Evolutionary conservation across 495 filamentous ascomycete species (phyloP), one percentile per base, ranked within the genome.

Genomic region (Aspergillus mulundensis): DNA sequence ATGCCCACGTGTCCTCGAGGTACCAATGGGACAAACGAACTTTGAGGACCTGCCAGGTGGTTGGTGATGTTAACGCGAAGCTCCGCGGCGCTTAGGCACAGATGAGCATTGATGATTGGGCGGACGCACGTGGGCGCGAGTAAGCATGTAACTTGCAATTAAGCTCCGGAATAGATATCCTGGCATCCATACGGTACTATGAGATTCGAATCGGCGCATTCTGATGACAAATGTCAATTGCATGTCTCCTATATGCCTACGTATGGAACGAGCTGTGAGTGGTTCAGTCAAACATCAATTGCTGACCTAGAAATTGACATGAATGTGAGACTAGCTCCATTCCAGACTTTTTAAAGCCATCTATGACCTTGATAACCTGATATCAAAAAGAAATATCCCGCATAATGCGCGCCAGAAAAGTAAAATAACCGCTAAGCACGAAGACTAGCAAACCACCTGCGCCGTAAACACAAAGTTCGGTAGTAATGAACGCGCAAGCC

Each of bases 381-480:
- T 50, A 57, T 52, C 28, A 59, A 58, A 48, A 38, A 52, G 54
- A 69, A 38, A 52, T 55, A 69, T 62, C 61, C 54, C 52, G 54
- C 57, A 64, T 63, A 53, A 50, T 62, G 60, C 63, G 58, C 63
- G 66, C 62, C 60, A 45, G 44, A 50, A 58, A 42, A 59, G 69
- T 58, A 59, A 62, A 44, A 56, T 42, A 66, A 72, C 63, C 67
- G 67, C 69, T 60, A 70, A 66, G 55, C 41, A 59, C 43, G 56
- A 61, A 66, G 43, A 66, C 62, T 57, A 66, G 56, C 53, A 72
- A 66, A 71, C 73, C 73, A 69, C 73, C 69, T 71, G 73, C 73
- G 71, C 59, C 57, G 51, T 67, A 57, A 40, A 58, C 56, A 63
- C 19, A 53, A 59, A 53, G 14, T 63, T 55, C 58, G 56, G 23